These are phyloP conservation scores for Clarkia xantiana DNA, from an alignment of 345 rosid genomes.

Conservation along the genomic window DNA sequence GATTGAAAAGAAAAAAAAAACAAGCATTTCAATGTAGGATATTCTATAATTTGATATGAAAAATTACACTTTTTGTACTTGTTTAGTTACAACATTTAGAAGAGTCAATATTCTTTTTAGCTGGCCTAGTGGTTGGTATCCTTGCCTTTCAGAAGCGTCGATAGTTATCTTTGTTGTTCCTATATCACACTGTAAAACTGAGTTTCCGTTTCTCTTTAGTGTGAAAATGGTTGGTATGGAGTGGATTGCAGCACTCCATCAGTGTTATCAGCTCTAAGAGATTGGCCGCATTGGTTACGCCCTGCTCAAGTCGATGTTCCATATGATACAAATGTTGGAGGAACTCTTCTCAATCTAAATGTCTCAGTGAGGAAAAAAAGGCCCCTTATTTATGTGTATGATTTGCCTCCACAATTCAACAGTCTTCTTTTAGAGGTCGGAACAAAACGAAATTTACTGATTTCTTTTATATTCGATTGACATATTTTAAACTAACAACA, in stretches of 20 bases:
- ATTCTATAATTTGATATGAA: too few relatives aligned
- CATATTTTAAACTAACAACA: constrained; percentile 7
- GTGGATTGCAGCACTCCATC: constrained; percentile 87
- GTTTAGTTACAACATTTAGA: too few relatives aligned
- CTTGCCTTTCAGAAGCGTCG: too few relatives aligned
- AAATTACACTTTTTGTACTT: too few relatives aligned
- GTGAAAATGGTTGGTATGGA: constrained; percentile 85
- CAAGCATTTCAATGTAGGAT: too few relatives aligned
- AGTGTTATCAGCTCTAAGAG: constrained; percentile 48
- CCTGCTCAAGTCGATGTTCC: constrained; percentile 77
- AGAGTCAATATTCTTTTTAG: background rate
- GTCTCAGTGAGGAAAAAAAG: constrained; percentile 60
- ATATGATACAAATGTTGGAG: constrained; percentile 15
- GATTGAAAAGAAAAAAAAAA: too few relatives aligned
- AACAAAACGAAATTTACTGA: constrained; percentile 7
- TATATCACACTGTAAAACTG: constrained; percentile 5
- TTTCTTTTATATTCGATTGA: constrained; percentile 7
- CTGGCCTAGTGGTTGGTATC: too few relatives aligned
- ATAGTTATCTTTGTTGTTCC: too few relatives aligned
- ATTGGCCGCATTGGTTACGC: constrained; percentile 88
- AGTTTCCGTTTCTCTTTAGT: constrained; percentile 22
- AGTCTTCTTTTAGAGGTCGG: constrained; percentile 90
- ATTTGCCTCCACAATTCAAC: constrained; percentile 85
- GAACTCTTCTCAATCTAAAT: constrained; percentile 38
- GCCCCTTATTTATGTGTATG: constrained; percentile 88